Percentiles rank a stretch among this genome's conserved stretches.
phyloP scores from a whole-genome alignment of 805 yeast genomes.

The Wickerhamiella bombiphila region DNA sequence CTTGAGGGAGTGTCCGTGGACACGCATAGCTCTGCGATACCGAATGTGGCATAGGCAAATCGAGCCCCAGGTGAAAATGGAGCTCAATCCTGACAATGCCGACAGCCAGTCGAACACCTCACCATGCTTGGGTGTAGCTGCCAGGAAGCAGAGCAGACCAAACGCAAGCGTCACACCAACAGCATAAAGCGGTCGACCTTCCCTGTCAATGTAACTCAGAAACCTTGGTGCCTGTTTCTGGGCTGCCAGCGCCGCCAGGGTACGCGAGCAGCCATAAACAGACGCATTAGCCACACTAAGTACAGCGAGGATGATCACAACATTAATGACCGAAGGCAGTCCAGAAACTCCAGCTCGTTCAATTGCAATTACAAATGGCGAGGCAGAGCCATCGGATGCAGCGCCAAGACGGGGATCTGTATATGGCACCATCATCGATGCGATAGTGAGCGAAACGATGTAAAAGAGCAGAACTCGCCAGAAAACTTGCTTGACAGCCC shows the following conservation, averaged over 20 bases:
- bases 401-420: slow-evolving; percentile 35
- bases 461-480: slow-evolving; percentile 69
- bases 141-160: slow-evolving; percentile 46
- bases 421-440: slow-evolving; percentile 60
- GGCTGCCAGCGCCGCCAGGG: slow-evolving; percentile 50
- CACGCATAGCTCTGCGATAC: slow-evolving; percentile 45
- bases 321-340: slow-evolving; percentile 57
- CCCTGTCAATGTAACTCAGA: slow-evolving; percentile 55
- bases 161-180: slow-evolving; percentile 32
- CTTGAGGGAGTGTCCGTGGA: slow-evolving; percentile 58
- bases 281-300: slow-evolving; percentile 63
- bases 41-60: slow-evolving; percentile 55
- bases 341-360: slow-evolving; percentile 50
- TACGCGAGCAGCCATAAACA: slow-evolving; percentile 55
- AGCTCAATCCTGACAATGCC: slow-evolving; percentile 62
- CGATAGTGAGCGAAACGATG: slow-evolving; percentile 39
- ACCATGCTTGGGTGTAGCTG: slow-evolving; percentile 39
- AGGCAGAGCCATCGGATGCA: slow-evolving; percentile 45
- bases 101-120: slow-evolving; percentile 57
- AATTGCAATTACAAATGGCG: slow-evolving; percentile 65
- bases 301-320: slow-evolving; percentile 51
- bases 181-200: slow-evolving; percentile 67
- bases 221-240: slow-evolving; percentile 48
- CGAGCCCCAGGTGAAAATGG: slow-evolving; percentile 67
- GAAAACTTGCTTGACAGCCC: slow-evolving; percentile 67